These are phyloP conservation scores for Rhizophora mangle DNA, from an alignment of 345 rosid genomes.

Conservation along the genomic window DNA sequence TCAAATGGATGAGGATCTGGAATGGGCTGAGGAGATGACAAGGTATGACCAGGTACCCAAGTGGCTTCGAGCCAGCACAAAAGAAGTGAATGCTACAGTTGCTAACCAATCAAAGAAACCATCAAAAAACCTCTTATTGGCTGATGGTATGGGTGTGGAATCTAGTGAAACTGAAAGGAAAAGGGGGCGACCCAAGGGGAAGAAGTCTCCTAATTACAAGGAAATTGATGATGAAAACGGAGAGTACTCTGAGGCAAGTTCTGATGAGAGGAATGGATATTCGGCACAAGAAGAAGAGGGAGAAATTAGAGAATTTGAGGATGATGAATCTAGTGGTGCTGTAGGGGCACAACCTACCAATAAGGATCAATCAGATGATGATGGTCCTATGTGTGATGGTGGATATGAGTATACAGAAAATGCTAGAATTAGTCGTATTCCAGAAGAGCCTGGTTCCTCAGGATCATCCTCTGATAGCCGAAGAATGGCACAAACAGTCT, in stretches of 20 bases:
- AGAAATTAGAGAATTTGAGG: slow-evolving; percentile 75
- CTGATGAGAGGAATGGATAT: slow-evolving; percentile 74
- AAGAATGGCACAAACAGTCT: slow-evolving; percentile 57
- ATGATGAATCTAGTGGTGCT: slow-evolving; percentile 74
- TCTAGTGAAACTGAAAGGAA: slow-evolving; percentile 69
- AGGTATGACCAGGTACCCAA: slow-evolving; percentile 89
- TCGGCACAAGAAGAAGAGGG: slow-evolving; percentile 88
- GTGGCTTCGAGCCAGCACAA: slow-evolving; percentile 91
- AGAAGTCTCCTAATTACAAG: slow-evolving; percentile 80
- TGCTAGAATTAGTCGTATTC: slow-evolving; percentile 43
- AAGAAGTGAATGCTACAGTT: slow-evolving; percentile 68
- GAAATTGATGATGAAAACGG: slow-evolving; percentile 90
- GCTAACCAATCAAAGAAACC: slow-evolving; percentile 87
- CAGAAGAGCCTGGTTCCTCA: slow-evolving; percentile 75
- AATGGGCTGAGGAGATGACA: slow-evolving; percentile 95
- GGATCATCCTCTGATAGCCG: slow-evolving; percentile 84
- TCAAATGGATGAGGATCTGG: slow-evolving; percentile 99
- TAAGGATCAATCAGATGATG: slow-evolving; percentile 81
- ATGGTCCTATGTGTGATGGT: slow-evolving; percentile 49
- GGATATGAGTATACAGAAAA: slow-evolving; percentile 54
- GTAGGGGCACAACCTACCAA: slow-evolving; percentile 46
- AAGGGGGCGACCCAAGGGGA: slow-evolving; percentile 86
- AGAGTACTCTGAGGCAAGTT: slow-evolving; percentile 83
- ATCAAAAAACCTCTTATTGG: slow-evolving; percentile 57
- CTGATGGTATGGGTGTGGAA: slow-evolving; percentile 46